phyloP scores from a whole-genome alignment of 352 stramenopile species.

The Thraustochytrium sp. region DNA sequence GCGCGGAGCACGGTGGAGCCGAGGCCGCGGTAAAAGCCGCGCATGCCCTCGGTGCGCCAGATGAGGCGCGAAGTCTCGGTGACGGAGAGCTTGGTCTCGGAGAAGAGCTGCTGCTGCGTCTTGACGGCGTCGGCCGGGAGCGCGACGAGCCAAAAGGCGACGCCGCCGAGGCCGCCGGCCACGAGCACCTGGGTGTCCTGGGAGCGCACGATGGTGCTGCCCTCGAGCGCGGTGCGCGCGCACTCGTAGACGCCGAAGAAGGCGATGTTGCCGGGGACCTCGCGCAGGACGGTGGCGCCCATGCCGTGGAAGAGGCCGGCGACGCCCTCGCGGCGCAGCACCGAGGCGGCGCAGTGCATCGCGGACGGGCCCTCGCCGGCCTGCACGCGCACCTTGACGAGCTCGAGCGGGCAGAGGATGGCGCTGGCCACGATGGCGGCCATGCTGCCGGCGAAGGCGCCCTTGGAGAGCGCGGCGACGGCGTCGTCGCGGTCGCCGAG shows the following conservation, averaged over 20 bases:
- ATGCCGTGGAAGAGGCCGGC: slow-evolving; percentile 29
- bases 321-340: slow-evolving; percentile 9
- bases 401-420: slow-evolving; percentile 58
- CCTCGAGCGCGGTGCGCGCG: neutral
- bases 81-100: slow-evolving; percentile 10
- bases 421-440: slow-evolving; percentile 5
- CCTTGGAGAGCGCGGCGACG: neutral
- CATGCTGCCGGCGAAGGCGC: neutral
- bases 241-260: slow-evolving; percentile 44
- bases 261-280: slow-evolving; percentile 40
- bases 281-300: slow-evolving; percentile 20
- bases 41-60: neutral
- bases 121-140: slow-evolving; percentile 41
- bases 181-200: neutral
- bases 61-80: neutral
- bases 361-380: slow-evolving; percentile 53
- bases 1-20: slow-evolving; percentile 3
- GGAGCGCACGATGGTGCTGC: neutral
- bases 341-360: slow-evolving; percentile 24
- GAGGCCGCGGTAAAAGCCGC: slow-evolving; percentile 43
- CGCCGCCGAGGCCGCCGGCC: slow-evolving; percentile 34
- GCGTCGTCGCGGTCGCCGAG: neutral
- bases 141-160: slow-evolving; percentile 39
- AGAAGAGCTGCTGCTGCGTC: slow-evolving; percentile 45
- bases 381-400: slow-evolving; percentile 64